These are phyloP conservation scores for Blastobotrys arbuscula DNA, from an alignment of 1,139 yeast genomes.

Conservation along the genomic window DNA sequence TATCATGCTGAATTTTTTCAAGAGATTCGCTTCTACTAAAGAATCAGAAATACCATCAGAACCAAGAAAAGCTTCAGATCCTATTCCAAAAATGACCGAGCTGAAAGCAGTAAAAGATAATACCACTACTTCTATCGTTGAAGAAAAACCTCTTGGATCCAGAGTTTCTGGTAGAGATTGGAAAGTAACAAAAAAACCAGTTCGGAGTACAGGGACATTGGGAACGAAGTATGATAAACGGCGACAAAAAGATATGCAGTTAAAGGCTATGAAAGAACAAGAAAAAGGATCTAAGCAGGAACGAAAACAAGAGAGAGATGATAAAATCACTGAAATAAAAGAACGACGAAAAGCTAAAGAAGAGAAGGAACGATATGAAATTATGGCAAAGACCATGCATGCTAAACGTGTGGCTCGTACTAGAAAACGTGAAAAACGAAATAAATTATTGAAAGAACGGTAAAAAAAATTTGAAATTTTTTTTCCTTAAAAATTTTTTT, in stretches of 20 bases:
- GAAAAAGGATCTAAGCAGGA: conserved; percentile 37
- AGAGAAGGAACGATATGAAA: conserved; percentile 39
- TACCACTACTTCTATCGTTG: too few species aligned
- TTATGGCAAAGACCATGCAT: conserved; percentile 38
- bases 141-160: not conserved
- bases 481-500: not conserved
- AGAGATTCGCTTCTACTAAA: not conserved
- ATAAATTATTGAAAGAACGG: conserved; percentile 41
- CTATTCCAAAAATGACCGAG: not conserved
- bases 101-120: not conserved
- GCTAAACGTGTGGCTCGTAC: conserved; percentile 39
- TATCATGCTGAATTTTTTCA: not conserved
- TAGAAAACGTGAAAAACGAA: conserved; percentile 38
- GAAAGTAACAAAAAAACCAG: conserved; percentile 35
- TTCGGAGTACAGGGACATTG: conserved; percentile 25
- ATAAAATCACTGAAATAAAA: conserved; percentile 30
- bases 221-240: conserved; percentile 35
- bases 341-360: conserved; percentile 37
- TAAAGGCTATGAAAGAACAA: conserved; percentile 31
- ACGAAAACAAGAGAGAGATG: conserved; percentile 32
- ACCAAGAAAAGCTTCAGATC: not conserved
- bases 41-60: not conserved
- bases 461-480: too few species aligned
- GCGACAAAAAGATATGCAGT: conserved; percentile 28
- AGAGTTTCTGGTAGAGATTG: conserved; percentile 32